Base-by-base conservation (phyloP, 495 filamentous ascomycete genomes). In the Penicillium samsonianum region DNA sequence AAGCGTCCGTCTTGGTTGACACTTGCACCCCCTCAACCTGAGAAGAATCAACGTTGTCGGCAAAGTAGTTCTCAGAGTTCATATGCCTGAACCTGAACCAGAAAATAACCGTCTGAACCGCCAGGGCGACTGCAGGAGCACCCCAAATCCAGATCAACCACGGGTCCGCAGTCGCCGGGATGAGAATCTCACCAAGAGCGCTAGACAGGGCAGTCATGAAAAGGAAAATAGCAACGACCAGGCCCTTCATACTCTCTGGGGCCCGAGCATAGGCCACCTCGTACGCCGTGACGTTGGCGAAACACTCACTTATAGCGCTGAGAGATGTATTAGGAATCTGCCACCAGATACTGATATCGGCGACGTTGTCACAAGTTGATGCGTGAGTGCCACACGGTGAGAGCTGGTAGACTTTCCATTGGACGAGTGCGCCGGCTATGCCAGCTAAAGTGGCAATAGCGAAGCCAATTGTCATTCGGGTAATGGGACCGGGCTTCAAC, bases 191-290 rank as follows among this genome's bases (percentile, higher is more conserved):
- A 11, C 82, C 82, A 11, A 86, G 77, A 0, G 72, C 70, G 51
- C 65, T 67, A 14, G 70, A 74, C 20, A 82, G 54, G 20, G 76
- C 79, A 55, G 82, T 87, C 40, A 81, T 85, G 55, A 69, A 69
- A 16, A 89, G 70, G 68, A 84, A 88, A 47, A 90, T 67, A 17
- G 84, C 81, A 61, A 84, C 82, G 9, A 91, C 84, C 26, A 90
- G 78, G 44, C 82, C 82, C 51, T 85, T 82, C 88, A 90, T 91
- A 61, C 78, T 81, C 26, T 78, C 68, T 0, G 88, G 87, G 0
- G 88, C 82, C 20, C 87, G 84, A 6, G 86, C 84, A 74, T 87
- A 91, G 1, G 87, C 88, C 60, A 90, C 81, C 65, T 87, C 88
- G 62, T 88, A 84, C 0, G 84, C 86, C 0, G 87, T 89, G 3